A percentile compares a stretch with the other conserved stretches of the same genome.
phyloP scores from a whole-genome alignment of 108 stramenopile species.

The Bacterosira constricta region DNA sequence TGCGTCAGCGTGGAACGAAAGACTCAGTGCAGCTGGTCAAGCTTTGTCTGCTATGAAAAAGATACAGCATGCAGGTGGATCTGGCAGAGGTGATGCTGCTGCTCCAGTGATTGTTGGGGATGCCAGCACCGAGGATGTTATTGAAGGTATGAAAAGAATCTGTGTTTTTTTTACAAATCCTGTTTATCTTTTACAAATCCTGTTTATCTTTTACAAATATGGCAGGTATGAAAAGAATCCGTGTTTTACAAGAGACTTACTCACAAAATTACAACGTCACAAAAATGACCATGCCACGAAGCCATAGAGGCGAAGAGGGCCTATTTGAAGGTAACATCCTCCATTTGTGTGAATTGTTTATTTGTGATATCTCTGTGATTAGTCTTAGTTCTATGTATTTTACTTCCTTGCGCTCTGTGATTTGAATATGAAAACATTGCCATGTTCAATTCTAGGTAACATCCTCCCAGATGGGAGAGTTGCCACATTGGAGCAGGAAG shows the following conservation, averaged over 20 bases:
- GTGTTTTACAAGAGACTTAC: slow-evolving; percentile 80
- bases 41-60: slow-evolving; percentile 91
- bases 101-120: slow-evolving; percentile 60
- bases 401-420: no score
- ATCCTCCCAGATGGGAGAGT: slow-evolving; percentile 39
- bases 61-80: slow-evolving; percentile 45
- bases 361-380: no score
- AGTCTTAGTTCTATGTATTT: no score
- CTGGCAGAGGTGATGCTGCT: slow-evolving; percentile 58
- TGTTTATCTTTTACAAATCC: no score
- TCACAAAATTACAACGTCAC: slow-evolving; percentile 68
- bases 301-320: slow-evolving; percentile 36
- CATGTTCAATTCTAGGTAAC: no score
- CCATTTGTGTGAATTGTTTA: no score
- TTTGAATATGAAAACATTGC: no score
- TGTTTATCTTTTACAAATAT: no score
- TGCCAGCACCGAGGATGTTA: slow-evolving; percentile 73
- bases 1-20: slow-evolving; percentile 89
- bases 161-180: no score
- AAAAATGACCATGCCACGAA: slow-evolving; percentile 70
- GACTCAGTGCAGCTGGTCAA: slow-evolving; percentile 79
- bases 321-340: slow-evolving; percentile 46
- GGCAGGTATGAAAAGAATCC: slow-evolving; percentile 81
- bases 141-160: slow-evolving; percentile 79
- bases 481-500: slow-evolving; percentile 34